These are phyloP conservation scores for Yamadazyma spencermartinsiae DNA, from an alignment of 1,139 yeast genomes.

Conservation along the genomic window DNA sequence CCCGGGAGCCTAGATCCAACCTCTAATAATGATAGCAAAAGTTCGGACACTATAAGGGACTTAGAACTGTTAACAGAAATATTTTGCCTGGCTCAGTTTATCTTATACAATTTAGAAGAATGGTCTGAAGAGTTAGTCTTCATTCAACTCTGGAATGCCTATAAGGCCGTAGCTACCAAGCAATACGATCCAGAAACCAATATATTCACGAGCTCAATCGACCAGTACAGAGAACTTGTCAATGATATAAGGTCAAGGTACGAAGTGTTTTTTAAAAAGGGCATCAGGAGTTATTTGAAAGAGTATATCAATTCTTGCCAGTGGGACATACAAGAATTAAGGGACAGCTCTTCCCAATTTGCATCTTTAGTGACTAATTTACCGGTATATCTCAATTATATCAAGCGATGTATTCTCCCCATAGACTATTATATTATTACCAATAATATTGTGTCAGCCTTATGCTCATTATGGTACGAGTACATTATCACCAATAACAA, in stretches of 20 bases:
- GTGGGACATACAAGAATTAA: constrained; percentile 37
- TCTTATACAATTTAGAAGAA: constrained; percentile 50
- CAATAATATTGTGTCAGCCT: constrained; percentile 42
- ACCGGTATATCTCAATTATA: constrained; percentile 36
- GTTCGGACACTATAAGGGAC: constrained; percentile 32
- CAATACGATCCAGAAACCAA: constrained; percentile 32
- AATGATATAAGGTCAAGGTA: constrained; percentile 39
- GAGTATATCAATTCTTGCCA: constrained; percentile 47
- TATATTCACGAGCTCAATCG: constrained; percentile 55
- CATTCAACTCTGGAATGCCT: constrained; percentile 58
- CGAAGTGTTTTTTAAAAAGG: constrained; percentile 48
- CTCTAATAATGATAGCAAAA: constrained; percentile 9
- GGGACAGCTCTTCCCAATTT: constrained; percentile 36
- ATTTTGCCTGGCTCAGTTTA: constrained; percentile 59
- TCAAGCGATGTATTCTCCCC: constrained; percentile 29
- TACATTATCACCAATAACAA: constrained; percentile 63
- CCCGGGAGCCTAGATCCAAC: constrained; percentile 31
- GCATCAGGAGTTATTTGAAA: constrained; percentile 50
- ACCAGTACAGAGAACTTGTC: constrained; percentile 46
- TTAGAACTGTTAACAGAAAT: constrained; percentile 57
- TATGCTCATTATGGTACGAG: constrained; percentile 55
- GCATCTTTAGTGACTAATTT: constrained; percentile 32
- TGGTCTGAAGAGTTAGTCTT: constrained; percentile 71
- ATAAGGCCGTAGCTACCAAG: constrained; percentile 26
- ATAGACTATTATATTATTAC: constrained; percentile 31